Evolutionary conservation across 202 grass and related monocot species (phyloP), one percentile per base, ranked within the genome.

Genomic region (Panicum hallii): DNA sequence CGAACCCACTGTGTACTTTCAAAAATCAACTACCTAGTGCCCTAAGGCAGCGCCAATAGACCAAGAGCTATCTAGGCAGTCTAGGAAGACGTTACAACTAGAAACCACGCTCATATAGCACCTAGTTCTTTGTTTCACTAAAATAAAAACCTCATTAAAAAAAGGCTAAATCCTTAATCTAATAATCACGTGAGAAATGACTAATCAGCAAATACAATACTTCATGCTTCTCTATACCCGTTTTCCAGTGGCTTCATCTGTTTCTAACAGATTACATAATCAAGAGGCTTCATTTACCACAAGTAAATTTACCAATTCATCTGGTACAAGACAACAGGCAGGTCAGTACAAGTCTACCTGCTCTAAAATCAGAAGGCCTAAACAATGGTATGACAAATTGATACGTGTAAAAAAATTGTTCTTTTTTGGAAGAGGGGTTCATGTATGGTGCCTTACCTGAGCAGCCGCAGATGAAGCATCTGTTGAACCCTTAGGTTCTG

Each of bases 401-500:
- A 20, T 15, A 72, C 45, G 17, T 11, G 12, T 30, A 26, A 5
- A 45, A 47, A 20, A 47, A 20, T 26, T 66, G 6, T 12, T 8
- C 67, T 74, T 15, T 32, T 28, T 57, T 23, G 6, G 1, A 38
- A 38, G 36, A 38, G 28, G 44, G 34, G 11, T 12, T 62, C 58
- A 62, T 28, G 23, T 17, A 28, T 6, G 26, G 6, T 57, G 55
- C 20, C 40, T 70, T 70, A 95, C 97, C 91, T 99, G 97, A 81
- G 93, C 56, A 86, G 88, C 79, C 19, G 86, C 92, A 79, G 91
- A 92, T 53, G 93, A 92, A 65, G 92, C 45, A 70, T 92, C 93
- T 8, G 93, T 81, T 63, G 91, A 83, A n/a, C 88, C 89, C 79
- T 96, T 99, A 9, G 97, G 93, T 84, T 94, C 97, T 41, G 97